These are phyloP conservation scores for Venturia nashicola DNA, from an alignment of 2,329 filamentous ascomycete genomes.

Conservation along the genomic window DNA sequence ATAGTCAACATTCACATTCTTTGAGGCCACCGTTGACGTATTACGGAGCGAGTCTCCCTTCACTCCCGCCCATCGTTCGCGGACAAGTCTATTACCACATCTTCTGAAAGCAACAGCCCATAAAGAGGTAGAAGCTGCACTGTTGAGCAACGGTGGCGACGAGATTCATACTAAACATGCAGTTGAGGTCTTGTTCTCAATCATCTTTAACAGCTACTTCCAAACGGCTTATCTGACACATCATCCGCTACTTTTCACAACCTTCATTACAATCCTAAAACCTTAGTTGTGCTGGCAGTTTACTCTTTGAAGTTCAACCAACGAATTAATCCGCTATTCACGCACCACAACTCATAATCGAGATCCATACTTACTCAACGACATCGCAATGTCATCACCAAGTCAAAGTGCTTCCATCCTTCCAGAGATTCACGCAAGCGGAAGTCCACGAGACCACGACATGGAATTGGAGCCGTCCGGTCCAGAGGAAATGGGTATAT, in stretches of 20 bases:
- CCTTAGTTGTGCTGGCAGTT: neutral
- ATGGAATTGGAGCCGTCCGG: neutral
- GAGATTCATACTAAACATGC: neutral
- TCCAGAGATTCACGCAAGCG: neutral
- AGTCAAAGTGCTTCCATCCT: neutral
- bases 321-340: neutral
- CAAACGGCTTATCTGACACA: neutral
- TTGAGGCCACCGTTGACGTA: neutral
- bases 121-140: neutral
- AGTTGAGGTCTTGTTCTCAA: neutral
- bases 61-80: neutral
- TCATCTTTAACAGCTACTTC: neutral
- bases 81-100: neutral
- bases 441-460: neutral
- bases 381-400: neutral
- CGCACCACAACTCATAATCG: neutral
- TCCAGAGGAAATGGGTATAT: neutral
- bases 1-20: no score
- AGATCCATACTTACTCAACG: no score
- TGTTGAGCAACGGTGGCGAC: neutral
- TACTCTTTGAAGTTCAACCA: neutral
- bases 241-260: neutral
- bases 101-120: neutral
- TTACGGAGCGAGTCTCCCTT: neutral
- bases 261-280: neutral